A percentile compares a stretch with the other conserved stretches of the same genome.
Conservation (phyloP, 2,329 filamentous ascomycete genomes). For the Cladophialophora bantiana region DNA sequence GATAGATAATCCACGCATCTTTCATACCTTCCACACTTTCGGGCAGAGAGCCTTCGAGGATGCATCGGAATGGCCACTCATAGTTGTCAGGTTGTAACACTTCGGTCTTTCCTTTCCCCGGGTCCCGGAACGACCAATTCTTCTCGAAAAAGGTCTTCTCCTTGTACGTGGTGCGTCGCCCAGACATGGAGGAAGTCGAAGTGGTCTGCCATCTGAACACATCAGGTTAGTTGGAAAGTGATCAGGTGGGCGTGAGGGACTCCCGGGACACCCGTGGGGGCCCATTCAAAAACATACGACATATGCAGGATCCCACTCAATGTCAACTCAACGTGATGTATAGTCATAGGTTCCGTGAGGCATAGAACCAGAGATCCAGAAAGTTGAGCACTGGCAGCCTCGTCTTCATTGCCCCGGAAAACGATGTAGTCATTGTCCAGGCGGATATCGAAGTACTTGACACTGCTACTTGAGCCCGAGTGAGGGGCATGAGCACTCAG, state of each 20-base stretch:
- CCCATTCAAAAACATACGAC: conserved; percentile 63
- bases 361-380: conserved; percentile 78
- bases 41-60: conserved; percentile 71
- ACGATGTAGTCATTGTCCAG: conserved; percentile 81
- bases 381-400: conserved; percentile 76
- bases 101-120: conserved; percentile 57
- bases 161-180: conserved; percentile 40
- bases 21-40: conserved; percentile 91
- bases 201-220: conserved; percentile 36
- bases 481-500: conserved; percentile 49
- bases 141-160: conserved; percentile 68
- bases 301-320: conserved; percentile 73
- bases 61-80: conserved; percentile 79
- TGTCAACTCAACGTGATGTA: conserved; percentile 76
- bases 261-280: conserved; percentile 26
- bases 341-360: conserved; percentile 70
- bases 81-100: conserved; percentile 77
- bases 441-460: conserved; percentile 61
- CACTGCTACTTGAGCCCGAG: conserved; percentile 48
- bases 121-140: conserved; percentile 72
- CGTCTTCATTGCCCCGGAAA: conserved; percentile 75
- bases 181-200: conserved; percentile 44
- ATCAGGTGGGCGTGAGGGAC: conserved; percentile 27
- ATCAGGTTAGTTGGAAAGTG: conserved; percentile 26
- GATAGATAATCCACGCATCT: conserved; percentile 87